A percentile compares a stretch with the other conserved stretches of the same genome.
phyloP scores from a whole-genome alignment of 805 yeast genomes.

The Schwanniomyces yamadae region DNA sequence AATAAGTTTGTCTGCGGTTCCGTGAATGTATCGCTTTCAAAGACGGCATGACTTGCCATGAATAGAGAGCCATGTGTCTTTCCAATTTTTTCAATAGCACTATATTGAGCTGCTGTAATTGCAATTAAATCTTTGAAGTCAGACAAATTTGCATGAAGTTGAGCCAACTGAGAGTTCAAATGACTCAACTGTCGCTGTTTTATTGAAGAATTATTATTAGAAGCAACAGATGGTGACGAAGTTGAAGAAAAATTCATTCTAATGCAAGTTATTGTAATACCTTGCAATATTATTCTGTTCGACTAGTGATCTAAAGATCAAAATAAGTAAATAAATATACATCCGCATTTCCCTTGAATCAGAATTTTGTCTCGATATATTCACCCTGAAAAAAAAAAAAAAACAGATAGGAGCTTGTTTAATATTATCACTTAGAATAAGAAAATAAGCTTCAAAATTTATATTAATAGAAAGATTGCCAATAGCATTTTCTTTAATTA shows the following conservation, averaged over 20 bases:
- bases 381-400: constrained; percentile 2
- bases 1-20: constrained; percentile 1
- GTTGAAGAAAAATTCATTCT: not conserved
- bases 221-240: constrained; percentile 1
- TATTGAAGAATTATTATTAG: constrained; percentile 9
- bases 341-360: not conserved
- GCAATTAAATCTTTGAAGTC: constrained; percentile 52
- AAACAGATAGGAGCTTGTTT: no score
- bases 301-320: no score
- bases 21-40: constrained; percentile 34
- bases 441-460: no score
- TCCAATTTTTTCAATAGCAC: constrained; percentile 52
- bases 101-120: constrained; percentile 52
- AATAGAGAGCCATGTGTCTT: constrained; percentile 55
- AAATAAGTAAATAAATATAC: constrained; percentile 1
- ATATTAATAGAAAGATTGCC: no score
- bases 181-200: constrained; percentile 47
- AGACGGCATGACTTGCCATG: constrained; percentile 44
- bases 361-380: not conserved
- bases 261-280: no score
- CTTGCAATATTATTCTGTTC: no score
- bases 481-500: no score
- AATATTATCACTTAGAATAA: no score
- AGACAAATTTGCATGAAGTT: constrained; percentile 53
- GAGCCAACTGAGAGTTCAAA: constrained; percentile 27